Base-by-base conservation (phyloP, 768 basidiomycete genomes). In the Rhodotorula sphaerocarpa region DNA sequence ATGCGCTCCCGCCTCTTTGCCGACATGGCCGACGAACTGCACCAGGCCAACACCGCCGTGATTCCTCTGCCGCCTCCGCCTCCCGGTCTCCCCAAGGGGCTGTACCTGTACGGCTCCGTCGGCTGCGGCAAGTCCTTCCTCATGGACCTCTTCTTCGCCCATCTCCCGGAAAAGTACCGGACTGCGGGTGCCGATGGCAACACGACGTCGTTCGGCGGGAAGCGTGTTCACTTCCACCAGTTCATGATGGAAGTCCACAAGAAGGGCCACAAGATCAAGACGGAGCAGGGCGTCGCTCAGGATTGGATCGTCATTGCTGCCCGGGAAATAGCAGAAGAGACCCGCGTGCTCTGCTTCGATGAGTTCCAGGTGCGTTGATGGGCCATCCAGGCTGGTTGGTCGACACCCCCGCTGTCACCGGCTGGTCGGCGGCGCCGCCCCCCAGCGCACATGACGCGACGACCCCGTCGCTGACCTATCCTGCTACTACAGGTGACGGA, bases 241-340 rank as follows among this genome's bases (percentile, higher is more conserved):
- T 97, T 99, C 79, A 97, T 99, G 95, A 84, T 96, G 65, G 95
- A 99, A 73, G 91, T 96, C 27, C 89, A 96, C 75, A 95, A 93
- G 73, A 85, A 90, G 23, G 75, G 92, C 6, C 91, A 96, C 69
- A 83, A 84, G 3, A 82, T 86, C 43, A 91, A 90, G 59, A 82
- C 84, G 78, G 86, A 87, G 3, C 77, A 79, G 65, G 74, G 80
- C 21, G 82, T 83, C 27, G 67, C 69, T 48, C 85, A 87, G 23
- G 90, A 96, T 74, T 85, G 88, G 33, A 87, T 95, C 71, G 78
- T 83, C 30, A 88, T 89, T 27, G 89, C 93, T 15, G 90, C 91
- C 11, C 78, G 87, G 65, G 88, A 90, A 71, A 76, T 96, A 53
- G 93, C 90, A 4, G 80, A 81, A 50, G 85, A 95, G 63, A 87